Base-by-base conservation (phyloP, 1,284 basidiomycete genomes). In the Microbotryomycetes sp. region DNA sequence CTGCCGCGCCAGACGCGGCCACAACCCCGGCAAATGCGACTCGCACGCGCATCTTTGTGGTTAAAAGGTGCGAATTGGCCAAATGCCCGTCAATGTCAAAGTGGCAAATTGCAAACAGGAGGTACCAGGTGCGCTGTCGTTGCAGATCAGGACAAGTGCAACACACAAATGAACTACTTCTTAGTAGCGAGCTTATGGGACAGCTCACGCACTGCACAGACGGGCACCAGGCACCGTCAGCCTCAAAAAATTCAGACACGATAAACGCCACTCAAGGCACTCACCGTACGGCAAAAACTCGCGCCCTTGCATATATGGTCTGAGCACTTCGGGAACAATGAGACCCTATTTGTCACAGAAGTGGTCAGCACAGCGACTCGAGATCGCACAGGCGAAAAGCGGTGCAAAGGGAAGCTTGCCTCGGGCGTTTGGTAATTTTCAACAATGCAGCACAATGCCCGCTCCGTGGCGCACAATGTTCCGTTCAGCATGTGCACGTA, bases 401-500 rank as follows among this genome's bases (percentile, higher is more conserved):
- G 16, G 27, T 18, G 54, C 21, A n/a, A 6, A 28, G 11, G 31
- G 13, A 2, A 24, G 78, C 83, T 68, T 72, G 92, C 91, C 60
- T 97, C 91, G 0, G 86, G 81, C 1, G 92, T 97, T 79, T 98
- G 96, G 76, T 93, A 93, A 78, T 98, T 98, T 78, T 99, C 94
- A n/a, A 92, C 94, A 52, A 99, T 73, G 77, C 96, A 97, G 78
- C 94, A 97, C 28, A 98, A 79, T 1, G 94, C 91, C 48, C 94
- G 87, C 78, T 96, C 91, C 0, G 94, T 97, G 2, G 96, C 94
- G 71, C 92, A 97, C 31, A 99, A 82, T 0, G 96, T 99, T 52
- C 96, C 94, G 77, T 96, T 97, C 73, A 96, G 79, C 91, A 97
- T 97, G 79, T 97, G 92, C 3, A 93, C 91, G 76, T 94, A 97